phyloP scores from a whole-genome alignment of 768 basidiomycete species.

The Russula dissimulans region DNA sequence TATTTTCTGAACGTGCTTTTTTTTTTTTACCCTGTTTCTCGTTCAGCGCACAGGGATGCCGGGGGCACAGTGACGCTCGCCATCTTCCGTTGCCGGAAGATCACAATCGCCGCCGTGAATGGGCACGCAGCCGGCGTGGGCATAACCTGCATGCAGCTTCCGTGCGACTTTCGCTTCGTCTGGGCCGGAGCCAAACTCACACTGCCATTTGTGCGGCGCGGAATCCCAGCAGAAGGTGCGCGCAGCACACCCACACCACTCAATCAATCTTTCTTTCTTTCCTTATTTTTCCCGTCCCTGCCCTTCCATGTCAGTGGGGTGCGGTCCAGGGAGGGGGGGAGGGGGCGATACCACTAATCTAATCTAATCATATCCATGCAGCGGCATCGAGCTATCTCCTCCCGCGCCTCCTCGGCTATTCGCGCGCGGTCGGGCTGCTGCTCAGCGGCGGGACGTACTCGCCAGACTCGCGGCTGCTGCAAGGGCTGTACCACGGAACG shows the following conservation, averaged over 20 bases:
- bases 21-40: too few species aligned
- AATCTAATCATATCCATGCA: background rate
- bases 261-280: background rate
- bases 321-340: too few species aligned
- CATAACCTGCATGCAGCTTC: constrained; percentile 40
- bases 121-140: constrained; percentile 46
- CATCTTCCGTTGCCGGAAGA: constrained; percentile 45
- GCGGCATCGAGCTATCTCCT: constrained; percentile 41
- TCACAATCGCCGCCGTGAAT: constrained; percentile 43
- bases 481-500: constrained; percentile 38
- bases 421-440: constrained; percentile 42
- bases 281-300: too few species aligned
- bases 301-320: background rate
- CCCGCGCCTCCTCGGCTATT: constrained; percentile 45
- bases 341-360: too few species aligned
- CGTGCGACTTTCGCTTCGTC: constrained; percentile 43
- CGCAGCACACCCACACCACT: background rate
- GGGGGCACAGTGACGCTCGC: constrained; percentile 40
- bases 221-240: constrained; percentile 41
- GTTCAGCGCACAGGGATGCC: constrained; percentile 38
- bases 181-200: constrained; percentile 43
- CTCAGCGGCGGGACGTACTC: constrained; percentile 38
- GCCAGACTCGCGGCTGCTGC: constrained; percentile 37
- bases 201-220: constrained; percentile 42
- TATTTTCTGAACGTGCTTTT: too few species aligned